Base-by-base conservation (phyloP, 192 early-diverging fungal genomes). In the Glomus cerebriforme region DNA sequence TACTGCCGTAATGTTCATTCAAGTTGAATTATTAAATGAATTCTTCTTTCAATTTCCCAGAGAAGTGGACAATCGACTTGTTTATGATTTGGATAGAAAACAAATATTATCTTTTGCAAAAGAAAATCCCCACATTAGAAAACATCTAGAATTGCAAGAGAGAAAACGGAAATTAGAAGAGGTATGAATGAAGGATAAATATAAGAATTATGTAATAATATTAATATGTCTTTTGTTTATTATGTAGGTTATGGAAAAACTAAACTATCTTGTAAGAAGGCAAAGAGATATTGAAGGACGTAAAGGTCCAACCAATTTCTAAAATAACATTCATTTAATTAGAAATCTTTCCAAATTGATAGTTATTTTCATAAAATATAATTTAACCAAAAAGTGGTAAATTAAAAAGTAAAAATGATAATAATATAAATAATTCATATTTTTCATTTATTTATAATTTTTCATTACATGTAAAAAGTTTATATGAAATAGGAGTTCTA, bases 11-110 rank as follows among this genome's bases (percentile, higher is more conserved):
- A 96, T 99, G 94, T 99, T 99, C 82, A 97, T 99, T 79, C 94
- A 96, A 82, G 94, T 97, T 24, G 97, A 99, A 84, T 88, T 99
- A 64, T 85, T 99, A 82, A 97, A 96, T 82, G 97, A 99, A 84
- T 99, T 98, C 86, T 96, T 97, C 81, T 98, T 97, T 91, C 96
- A 98, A 86, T 90, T 98, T 77, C 97, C 97, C 45, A 85, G 97
- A 47, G 95, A 97, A 85, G 91, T 99, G 26, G 97, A 99, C 82
- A 92, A 95, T 75, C 87, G 92, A 69, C 81, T 99, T 74, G 96
- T 96, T 73, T 97, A 97, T 71, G 94, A 93, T 82, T 87, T 96
- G 81, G 90, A 87, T 9, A 84, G 91, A 78, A 81, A 91, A 70
- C 91, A 98, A 80, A 95, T 97, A 69, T 86, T 90, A 75, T 86